Conservation (phyloP, 2,329 filamentous ascomycete species). For the Ophiostoma quercus region DNA sequence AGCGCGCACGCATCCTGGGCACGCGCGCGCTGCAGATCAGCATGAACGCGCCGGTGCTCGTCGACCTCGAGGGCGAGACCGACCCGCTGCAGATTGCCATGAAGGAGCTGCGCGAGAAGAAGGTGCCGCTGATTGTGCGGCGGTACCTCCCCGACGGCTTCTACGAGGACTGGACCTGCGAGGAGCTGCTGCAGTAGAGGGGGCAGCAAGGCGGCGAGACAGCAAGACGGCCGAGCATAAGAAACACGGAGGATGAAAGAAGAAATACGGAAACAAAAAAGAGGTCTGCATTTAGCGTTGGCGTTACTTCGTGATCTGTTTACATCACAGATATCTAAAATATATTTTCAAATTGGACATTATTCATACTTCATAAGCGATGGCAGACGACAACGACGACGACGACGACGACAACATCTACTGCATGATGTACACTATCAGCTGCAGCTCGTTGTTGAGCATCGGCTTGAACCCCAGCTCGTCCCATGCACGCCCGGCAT, state of each 20-base stretch:
- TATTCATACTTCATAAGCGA: neutral
- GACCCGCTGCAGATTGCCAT: conserved; percentile 96
- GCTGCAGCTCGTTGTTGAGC: conserved; percentile 74
- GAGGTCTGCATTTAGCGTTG: conserved; percentile 29
- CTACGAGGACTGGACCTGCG: conserved; percentile 99
- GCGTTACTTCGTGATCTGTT: conserved; percentile 25
- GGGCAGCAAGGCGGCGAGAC: neutral
- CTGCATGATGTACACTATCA: conserved; percentile 56
- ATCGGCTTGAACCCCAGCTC: conserved; percentile 63
- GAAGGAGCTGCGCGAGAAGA: conserved; percentile 96
- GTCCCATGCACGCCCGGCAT: conserved; percentile 71
- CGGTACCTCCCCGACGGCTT: conserved; percentile 95
- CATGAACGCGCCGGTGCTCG: conserved; percentile 95
- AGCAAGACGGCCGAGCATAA: neutral
- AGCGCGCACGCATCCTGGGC: conserved; percentile 85
- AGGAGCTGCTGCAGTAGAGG: conserved; percentile 69
- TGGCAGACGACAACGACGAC: no score
- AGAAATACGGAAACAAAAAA: neutral
- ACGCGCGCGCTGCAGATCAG: conserved; percentile 94
- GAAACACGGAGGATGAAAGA: neutral
- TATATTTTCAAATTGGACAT: conserved; percentile 1
- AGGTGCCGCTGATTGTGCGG: conserved; percentile 92
- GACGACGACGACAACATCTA: conserved; percentile 24
- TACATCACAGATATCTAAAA: neutral
- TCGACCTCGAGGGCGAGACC: conserved; percentile 95